Conservation (phyloP, 805 yeast species). For the Spathaspora girioi region DNA sequence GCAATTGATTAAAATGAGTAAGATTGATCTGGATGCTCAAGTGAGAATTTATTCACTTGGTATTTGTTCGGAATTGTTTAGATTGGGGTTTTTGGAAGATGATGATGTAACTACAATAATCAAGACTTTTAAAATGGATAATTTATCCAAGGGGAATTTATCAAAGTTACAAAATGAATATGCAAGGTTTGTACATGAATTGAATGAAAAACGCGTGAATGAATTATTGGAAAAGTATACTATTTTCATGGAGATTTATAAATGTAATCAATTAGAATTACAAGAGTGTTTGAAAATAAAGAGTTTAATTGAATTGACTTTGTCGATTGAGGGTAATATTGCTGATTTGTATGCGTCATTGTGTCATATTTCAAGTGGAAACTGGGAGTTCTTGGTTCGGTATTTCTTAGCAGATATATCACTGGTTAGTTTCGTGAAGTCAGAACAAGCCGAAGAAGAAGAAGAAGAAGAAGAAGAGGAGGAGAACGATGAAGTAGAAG, state of each 20-base stretch:
- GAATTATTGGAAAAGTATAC: constrained; percentile 34
- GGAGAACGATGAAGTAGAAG: constrained; percentile 13
- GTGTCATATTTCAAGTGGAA: constrained; percentile 14
- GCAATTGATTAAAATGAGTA: constrained; percentile 59
- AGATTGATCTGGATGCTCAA: constrained; percentile 40
- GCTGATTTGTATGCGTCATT: constrained; percentile 3
- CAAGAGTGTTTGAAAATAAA: constrained; percentile 19
- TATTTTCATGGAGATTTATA: constrained; percentile 25
- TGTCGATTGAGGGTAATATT: neutral
- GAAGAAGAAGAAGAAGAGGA: constrained; percentile 1
- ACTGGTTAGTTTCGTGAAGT: constrained; percentile 19
- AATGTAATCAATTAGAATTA: constrained; percentile 20
- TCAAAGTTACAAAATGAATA: constrained; percentile 41
- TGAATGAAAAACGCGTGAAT: constrained; percentile 34
- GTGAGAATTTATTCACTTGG: constrained; percentile 51
- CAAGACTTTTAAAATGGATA: constrained; percentile 12
- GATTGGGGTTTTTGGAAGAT: constrained; percentile 61
- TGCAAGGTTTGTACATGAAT: constrained; percentile 49
- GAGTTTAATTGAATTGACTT: constrained; percentile 12
- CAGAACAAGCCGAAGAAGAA: no score
- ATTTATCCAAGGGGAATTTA: constrained; percentile 9
- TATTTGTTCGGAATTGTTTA: constrained; percentile 52
- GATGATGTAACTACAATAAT: constrained; percentile 41
- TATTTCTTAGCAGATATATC: constrained; percentile 45
- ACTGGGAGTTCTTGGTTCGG: constrained; percentile 37